Percentiles rank a stretch among this genome's conserved stretches.
Evolutionary conservation across 2,329 filamentous ascomycete species (phyloP).

Genomic region (Parastagonospora avenae): DNA sequence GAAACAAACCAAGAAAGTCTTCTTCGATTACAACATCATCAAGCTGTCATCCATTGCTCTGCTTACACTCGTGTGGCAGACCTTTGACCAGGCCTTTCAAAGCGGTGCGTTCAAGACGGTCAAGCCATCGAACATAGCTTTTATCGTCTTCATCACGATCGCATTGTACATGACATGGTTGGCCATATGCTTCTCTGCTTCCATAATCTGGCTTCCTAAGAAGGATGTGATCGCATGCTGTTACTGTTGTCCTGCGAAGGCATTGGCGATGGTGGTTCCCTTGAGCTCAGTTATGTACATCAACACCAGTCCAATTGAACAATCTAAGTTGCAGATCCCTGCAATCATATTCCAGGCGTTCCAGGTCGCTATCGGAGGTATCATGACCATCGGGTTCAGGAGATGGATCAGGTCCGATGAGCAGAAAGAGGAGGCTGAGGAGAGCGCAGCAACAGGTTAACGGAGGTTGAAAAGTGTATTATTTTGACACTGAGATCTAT

Average conservation of each 20-base stretch:
- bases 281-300: constrained; percentile 71
- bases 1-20: constrained; percentile 60
- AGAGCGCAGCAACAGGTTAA: constrained; percentile 15
- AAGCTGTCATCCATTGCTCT: constrained; percentile 54
- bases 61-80: constrained; percentile 65
- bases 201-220: constrained; percentile 59
- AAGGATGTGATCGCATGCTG: constrained; percentile 72
- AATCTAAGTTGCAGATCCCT: constrained; percentile 66
- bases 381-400: constrained; percentile 50
- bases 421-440: constrained; percentile 47
- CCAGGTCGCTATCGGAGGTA: constrained; percentile 50
- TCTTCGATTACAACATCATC: constrained; percentile 51
- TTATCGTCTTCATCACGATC: constrained; percentile 72
- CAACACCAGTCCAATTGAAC: constrained; percentile 58
- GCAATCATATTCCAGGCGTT: constrained; percentile 62
- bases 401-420: constrained; percentile 60
- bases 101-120: constrained; percentile 65
- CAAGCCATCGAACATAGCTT: constrained; percentile 65
- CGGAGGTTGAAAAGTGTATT: not conserved
- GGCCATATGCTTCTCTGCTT: constrained; percentile 63
- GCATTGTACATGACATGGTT: constrained; percentile 67
- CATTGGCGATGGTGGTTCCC: constrained; percentile 71
- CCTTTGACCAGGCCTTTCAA: constrained; percentile 69
- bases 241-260: constrained; percentile 76
- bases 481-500: not conserved